Evolutionary conservation across 2,329 filamentous ascomycete species (phyloP).

Genomic region (Trichoderma oligosporum): DNA sequence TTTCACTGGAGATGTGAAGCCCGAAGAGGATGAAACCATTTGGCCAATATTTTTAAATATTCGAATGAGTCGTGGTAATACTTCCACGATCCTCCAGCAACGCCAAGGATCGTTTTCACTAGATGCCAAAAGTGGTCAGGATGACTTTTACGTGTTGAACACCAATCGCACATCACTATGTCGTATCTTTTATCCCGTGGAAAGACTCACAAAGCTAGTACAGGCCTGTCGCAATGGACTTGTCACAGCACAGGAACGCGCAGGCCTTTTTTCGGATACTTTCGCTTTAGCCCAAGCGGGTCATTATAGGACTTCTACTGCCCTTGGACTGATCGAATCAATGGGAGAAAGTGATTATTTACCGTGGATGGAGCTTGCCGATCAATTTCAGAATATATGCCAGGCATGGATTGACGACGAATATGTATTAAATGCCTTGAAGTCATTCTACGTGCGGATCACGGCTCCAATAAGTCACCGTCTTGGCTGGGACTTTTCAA

Average conservation of each 20-base stretch:
- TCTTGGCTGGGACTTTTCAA: neutral
- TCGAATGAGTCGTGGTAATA: constrained; percentile 44
- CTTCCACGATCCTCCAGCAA: neutral
- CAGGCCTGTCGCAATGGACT: neutral
- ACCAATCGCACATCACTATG: constrained; percentile 81
- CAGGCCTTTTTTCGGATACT: neutral
- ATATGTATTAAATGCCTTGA: neutral
- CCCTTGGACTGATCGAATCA: neutral
- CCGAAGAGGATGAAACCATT: constrained; percentile 80
- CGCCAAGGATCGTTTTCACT: neutral
- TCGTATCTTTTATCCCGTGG: constrained; percentile 82
- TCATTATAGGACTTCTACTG: neutral
- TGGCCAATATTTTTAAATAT: constrained; percentile 85
- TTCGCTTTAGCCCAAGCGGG: neutral
- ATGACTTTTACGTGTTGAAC: constrained; percentile 89
- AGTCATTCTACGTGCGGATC: neutral
- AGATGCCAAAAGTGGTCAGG: constrained; percentile 69
- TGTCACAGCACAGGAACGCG: neutral
- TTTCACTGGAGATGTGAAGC: constrained; percentile 80
- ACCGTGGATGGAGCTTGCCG: neutral
- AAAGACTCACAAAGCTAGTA: constrained; percentile 67
- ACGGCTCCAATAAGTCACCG: neutral
- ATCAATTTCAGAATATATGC: neutral
- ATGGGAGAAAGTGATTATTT: neutral
- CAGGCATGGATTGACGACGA: neutral